Conservation (phyloP, 192 early-diverging fungal genomes). For the Umbelopsis sp. region DNA sequence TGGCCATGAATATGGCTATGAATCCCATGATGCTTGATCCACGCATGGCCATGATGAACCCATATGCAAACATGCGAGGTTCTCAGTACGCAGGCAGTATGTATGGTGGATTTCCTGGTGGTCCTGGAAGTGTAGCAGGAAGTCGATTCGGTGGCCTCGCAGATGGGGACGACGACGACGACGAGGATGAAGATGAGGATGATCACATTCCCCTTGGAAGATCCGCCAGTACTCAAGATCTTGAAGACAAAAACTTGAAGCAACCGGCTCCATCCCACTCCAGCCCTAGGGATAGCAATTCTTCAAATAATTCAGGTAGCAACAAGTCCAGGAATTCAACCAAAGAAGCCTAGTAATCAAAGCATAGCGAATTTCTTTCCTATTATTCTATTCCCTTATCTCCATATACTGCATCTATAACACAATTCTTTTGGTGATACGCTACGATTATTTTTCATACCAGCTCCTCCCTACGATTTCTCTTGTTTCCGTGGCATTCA, state of each 20-base stretch:
- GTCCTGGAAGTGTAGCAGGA: slow-evolving; percentile 12
- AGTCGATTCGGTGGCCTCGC: slow-evolving; percentile 15
- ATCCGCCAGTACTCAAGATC: background rate
- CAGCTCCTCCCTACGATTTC: background rate
- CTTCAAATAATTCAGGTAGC: background rate
- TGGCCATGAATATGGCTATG: slow-evolving; percentile 21
- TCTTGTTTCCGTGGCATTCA: background rate
- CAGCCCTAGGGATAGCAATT: background rate
- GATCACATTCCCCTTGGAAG: slow-evolving; percentile 36
- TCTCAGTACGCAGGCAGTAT: background rate
- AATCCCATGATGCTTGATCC: slow-evolving; percentile 35
- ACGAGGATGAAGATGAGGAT: slow-evolving; percentile 39
- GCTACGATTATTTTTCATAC: background rate
- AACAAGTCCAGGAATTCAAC: background rate
- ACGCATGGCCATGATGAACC: slow-evolving; percentile 30
- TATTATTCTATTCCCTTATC: background rate
- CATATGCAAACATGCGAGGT: background rate
- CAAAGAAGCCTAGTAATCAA: background rate
- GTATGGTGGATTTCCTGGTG: slow-evolving; percentile 10
- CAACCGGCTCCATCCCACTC: background rate
- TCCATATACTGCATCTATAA: background rate
- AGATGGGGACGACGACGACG: slow-evolving; percentile 27
- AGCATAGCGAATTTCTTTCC: background rate
- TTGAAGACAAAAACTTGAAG: background rate
- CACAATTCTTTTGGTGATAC: background rate